phyloP scores from a whole-genome alignment of 2,329 filamentous ascomycete species.

The Aspergillus arachidicola region DNA sequence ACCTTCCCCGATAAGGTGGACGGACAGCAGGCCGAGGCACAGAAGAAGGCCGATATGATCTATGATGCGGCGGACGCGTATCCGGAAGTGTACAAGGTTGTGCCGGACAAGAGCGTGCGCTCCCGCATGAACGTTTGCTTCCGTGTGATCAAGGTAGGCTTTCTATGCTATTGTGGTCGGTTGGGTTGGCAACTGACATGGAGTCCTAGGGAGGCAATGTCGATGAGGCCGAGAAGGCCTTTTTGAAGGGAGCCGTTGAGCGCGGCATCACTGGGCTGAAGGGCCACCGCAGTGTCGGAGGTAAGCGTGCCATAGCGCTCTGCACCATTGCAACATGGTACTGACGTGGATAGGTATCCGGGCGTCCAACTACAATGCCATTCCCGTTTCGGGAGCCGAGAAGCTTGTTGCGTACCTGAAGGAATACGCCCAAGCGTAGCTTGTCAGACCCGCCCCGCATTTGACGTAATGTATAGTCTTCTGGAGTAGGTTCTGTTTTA shows the following conservation, averaged over 20 bases:
- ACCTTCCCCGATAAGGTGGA: constrained; percentile 68
- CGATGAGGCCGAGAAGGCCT: constrained; percentile 71
- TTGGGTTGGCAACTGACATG: not conserved
- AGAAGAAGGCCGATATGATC: constrained; percentile 74
- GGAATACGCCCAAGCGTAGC: constrained; percentile 41
- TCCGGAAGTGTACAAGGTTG: constrained; percentile 72
- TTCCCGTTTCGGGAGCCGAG: constrained; percentile 56
- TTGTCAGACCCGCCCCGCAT: not conserved
- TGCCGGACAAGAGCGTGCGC: constrained; percentile 73
- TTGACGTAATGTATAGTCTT: not conserved
- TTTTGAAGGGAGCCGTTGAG: constrained; percentile 72
- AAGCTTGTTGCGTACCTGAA: constrained; percentile 48
- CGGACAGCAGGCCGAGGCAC: constrained; percentile 73
- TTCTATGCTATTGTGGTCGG: not conserved
- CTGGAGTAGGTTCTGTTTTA: not conserved
- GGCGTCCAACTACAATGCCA: constrained; percentile 86
- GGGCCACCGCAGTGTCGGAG: constrained; percentile 84
- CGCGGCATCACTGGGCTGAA: constrained; percentile 77
- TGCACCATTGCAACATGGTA: not conserved
- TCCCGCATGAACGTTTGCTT: constrained; percentile 98
- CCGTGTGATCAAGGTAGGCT: constrained; percentile 59
- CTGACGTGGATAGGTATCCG: constrained; percentile 58
- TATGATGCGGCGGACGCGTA: constrained; percentile 77
- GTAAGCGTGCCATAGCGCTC: constrained; percentile 36
- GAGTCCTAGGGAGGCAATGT: constrained; percentile 58